These are phyloP conservation scores for Magnolia officinalis DNA, from an alignment of 164 flowering plant species.

Conservation along the genomic window DNA sequence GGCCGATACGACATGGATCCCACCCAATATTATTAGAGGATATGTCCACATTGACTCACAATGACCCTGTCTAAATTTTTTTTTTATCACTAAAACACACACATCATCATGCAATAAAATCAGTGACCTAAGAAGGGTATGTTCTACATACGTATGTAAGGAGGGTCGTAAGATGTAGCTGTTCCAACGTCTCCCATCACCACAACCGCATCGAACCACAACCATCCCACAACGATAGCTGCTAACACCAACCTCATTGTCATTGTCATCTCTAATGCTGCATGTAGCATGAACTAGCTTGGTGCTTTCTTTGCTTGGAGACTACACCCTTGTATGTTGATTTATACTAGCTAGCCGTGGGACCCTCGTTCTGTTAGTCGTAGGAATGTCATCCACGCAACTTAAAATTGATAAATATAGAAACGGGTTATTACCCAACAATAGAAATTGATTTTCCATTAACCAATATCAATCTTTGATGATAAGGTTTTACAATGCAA, in stretches of 20 bases:
- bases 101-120: too few relatives aligned
- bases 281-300: not conserved
- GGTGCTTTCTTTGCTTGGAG: not conserved
- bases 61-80: too few relatives aligned
- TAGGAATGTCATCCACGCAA: not conserved
- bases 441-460: not conserved
- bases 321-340: too few relatives aligned
- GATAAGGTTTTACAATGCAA: not conserved
- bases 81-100: not conserved
- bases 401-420: not conserved
- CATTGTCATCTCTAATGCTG: not conserved
- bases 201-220: slow-evolving; percentile 10
- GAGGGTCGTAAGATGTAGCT: slow-evolving; percentile 24
- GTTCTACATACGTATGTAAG: slow-evolving; percentile 21
- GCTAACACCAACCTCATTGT: not conserved
- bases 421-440: not conserved
- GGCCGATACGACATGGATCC: too few relatives aligned
- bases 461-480: too few relatives aligned
- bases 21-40: too few relatives aligned
- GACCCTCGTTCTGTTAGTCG: not conserved
- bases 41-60: too few relatives aligned
- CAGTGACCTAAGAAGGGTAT: not conserved
- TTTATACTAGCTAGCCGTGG: not conserved
- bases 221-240: slow-evolving; percentile 13
- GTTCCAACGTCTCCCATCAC: slow-evolving; percentile 30